Evolutionary conservation across 2,329 filamentous ascomycete genomes (phyloP).

Genomic region (Talaromyces sp.): DNA sequence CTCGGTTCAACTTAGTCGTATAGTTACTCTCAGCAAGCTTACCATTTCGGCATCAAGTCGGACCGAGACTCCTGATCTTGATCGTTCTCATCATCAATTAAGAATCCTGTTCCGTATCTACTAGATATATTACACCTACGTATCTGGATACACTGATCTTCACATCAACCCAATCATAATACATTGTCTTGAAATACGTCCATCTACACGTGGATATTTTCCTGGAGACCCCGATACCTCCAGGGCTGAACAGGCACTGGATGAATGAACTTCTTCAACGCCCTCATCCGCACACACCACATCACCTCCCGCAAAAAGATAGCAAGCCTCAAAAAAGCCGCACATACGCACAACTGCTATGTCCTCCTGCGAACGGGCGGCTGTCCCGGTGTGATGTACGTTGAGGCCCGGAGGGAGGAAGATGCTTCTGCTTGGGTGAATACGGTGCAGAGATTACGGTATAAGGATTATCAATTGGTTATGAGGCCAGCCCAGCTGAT

Average conservation of each 20-base stretch:
- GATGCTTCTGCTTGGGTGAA: slow-evolving; percentile 63
- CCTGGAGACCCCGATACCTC: too few relatives aligned
- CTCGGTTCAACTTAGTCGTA: background rate
- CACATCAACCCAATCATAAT: background rate
- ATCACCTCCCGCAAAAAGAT: slow-evolving; percentile 78
- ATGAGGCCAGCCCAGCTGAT: slow-evolving; percentile 43
- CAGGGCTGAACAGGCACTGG: background rate
- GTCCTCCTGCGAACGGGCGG: slow-evolving; percentile 66
- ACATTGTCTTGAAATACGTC: background rate
- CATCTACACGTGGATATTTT: background rate
- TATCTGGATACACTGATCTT: background rate
- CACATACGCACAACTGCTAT: slow-evolving; percentile 58
- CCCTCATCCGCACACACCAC: slow-evolving; percentile 74
- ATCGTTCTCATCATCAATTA: background rate
- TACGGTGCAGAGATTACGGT: slow-evolving; percentile 61
- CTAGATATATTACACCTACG: background rate
- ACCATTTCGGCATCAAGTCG: background rate
- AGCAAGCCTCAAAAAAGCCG: slow-evolving; percentile 61
- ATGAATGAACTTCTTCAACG: slow-evolving; percentile 44
- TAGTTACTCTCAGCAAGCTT: background rate
- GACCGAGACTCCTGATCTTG: background rate
- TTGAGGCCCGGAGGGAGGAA: slow-evolving; percentile 56
- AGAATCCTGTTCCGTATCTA: background rate
- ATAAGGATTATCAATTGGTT: slow-evolving; percentile 69
- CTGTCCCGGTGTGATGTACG: slow-evolving; percentile 75